Conservation (phyloP, 768 basidiomycete species). For the Phaffia tasmanica region DNA sequence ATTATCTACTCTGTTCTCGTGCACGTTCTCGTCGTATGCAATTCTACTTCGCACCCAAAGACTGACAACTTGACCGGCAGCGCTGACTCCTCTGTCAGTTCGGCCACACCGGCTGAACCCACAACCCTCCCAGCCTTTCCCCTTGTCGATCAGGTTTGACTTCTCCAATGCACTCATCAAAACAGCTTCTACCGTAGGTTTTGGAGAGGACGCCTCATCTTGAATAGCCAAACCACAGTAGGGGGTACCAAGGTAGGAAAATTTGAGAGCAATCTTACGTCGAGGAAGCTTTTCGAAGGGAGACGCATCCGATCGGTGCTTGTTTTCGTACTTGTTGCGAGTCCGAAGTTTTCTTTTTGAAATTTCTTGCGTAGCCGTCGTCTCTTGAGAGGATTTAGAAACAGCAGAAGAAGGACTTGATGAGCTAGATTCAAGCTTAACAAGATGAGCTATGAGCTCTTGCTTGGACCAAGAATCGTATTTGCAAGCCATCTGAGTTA, state of each 20-base stretch:
- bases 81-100: conserved; percentile 91
- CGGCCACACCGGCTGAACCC: conserved; percentile 85
- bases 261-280: conserved; percentile 86
- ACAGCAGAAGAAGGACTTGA: conserved; percentile 3
- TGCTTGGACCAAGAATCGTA: conserved; percentile 37
- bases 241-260: conserved; percentile 84
- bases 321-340: background rate
- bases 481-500: conserved; percentile 6
- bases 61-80: conserved; percentile 83
- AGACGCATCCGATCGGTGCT: conserved; percentile 42
- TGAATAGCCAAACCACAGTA: conserved; percentile 87
- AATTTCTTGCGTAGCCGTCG: conserved; percentile 10
- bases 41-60: conserved; percentile 72
- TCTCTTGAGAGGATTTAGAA: conserved; percentile 21
- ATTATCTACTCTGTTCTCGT: conserved; percentile 10
- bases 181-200: conserved; percentile 84
- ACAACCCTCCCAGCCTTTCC: conserved; percentile 56
- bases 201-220: conserved; percentile 46
- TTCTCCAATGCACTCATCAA: conserved; percentile 69
- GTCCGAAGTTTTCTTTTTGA: background rate
- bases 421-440: conserved; percentile 45
- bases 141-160: conserved; percentile 62
- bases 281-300: conserved; percentile 57
- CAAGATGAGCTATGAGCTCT: conserved; percentile 57
- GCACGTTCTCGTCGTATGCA: conserved; percentile 7